These are phyloP conservation scores for Chlamydomonas sphaeroides DNA, from an alignment of 139 green algal genomes.

Conservation along the genomic window DNA sequence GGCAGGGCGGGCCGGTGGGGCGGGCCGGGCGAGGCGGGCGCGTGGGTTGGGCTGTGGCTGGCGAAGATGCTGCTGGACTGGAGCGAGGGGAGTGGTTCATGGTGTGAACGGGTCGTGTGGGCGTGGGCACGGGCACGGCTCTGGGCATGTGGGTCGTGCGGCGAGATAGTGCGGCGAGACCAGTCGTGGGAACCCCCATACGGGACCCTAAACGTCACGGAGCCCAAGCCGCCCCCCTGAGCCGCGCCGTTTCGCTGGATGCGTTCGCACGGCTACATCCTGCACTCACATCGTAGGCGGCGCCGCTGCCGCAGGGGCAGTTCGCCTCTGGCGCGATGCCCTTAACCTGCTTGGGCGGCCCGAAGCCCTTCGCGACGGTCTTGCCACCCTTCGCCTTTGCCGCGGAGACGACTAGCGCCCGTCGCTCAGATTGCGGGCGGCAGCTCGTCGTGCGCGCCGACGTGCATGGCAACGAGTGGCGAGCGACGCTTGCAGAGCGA, in stretches of 20 bases:
- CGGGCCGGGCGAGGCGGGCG: neutral
- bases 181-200: neutral
- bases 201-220: neutral
- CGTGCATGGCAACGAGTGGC: too few relatives aligned
- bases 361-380: conserved; percentile 11
- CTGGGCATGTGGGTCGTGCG: too few relatives aligned
- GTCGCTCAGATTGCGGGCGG: too few relatives aligned
- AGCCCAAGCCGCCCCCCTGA: neutral
- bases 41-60: neutral
- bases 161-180: too few relatives aligned
- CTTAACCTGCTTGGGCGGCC: neutral
- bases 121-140: too few relatives aligned
- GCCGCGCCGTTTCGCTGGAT: neutral
- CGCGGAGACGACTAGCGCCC: too few relatives aligned
- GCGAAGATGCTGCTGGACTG: neutral
- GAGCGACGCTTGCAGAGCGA: too few relatives aligned
- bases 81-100: neutral
- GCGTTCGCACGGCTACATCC: too few relatives aligned
- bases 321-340: neutral
- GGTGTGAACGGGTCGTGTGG: too few relatives aligned
- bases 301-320: conserved; percentile 22
- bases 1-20: neutral
- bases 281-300: neutral
- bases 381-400: too few relatives aligned
- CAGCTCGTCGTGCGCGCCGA: too few relatives aligned